Evolutionary conservation across 1,139 yeast genomes (phyloP), one percentile per base, ranked within the genome.

Genomic region (Sugiyamaella grinbergsii): DNA sequence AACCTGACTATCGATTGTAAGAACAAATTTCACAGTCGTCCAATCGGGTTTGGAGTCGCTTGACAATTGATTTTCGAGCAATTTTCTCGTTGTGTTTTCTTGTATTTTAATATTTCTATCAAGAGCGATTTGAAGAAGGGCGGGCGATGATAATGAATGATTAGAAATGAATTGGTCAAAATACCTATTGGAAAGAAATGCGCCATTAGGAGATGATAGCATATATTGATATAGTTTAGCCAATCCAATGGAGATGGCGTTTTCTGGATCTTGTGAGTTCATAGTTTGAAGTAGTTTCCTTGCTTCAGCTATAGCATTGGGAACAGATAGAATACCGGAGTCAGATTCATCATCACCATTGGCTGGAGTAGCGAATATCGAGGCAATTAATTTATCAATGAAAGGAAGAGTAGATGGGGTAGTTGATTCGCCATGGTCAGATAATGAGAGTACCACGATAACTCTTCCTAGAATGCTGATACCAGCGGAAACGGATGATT

Each of bases 31-130:
- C 2, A 42, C 31, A 16, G 33, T 23, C 4, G 39, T 33, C 46
- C 46, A 42, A 19, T 42, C 46, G 8, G 39, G 6, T 13, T 33
- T 20, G 3, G 39, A 26, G 28, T 33, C 44, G 42, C 24, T 22
- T 19, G 16, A 24, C 33, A 28, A 42, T 38, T 29, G 55, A 18
- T 18, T 42, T 40, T n/a, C 37, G 42, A 18, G 51, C 18, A 23
- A 46, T 15, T 28, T 36, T 31, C 20, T 48, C 43, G 24, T 31
- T 42, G 31, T 19, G 43, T 40, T 18, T 40, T 20, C 52, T 23
- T 42, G 39, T n/a, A 42, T 34, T 42, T 23, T 32, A 19, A 42
- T 42, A 33, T 42, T 32, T 24, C 38, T 32, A 23, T 42, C 39
- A 15, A 33, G 24, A 4, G 46, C 46, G 8, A 23, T 32, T 24